Evolutionary conservation across 768 basidiomycete species (phyloP).

Genomic region (Macrocybe gigantea): DNA sequence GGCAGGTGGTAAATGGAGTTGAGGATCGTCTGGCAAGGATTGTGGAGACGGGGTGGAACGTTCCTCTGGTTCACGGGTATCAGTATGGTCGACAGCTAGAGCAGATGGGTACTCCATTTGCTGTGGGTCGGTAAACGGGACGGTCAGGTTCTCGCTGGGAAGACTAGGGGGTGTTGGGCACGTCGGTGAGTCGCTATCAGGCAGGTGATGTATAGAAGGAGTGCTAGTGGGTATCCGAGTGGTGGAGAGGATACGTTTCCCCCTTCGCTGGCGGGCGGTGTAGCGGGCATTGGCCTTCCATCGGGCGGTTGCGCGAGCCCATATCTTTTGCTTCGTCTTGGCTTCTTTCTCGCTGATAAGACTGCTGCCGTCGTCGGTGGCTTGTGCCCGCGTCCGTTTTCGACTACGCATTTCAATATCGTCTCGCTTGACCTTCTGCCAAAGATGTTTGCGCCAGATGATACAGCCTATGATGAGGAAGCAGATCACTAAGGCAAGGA

Average conservation of each 20-base stretch:
- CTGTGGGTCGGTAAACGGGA: no score
- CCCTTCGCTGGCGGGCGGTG: constrained; percentile 54
- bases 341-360: constrained; percentile 36
- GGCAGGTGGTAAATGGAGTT: constrained; percentile 30
- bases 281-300: constrained; percentile 64
- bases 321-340: constrained; percentile 49
- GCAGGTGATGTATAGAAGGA: constrained; percentile 19
- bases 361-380: constrained; percentile 20
- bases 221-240: constrained; percentile 16
- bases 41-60: constrained; percentile 1
- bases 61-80: no score
- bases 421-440: constrained; percentile 19
- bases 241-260: constrained; percentile 26
- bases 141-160: no score
- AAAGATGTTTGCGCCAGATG: constrained; percentile 48
- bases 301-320: constrained; percentile 59
- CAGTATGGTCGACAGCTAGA: no score
- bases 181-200: constrained; percentile 4
- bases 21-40: constrained; percentile 7
- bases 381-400: constrained; percentile 15
- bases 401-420: constrained; percentile 50
- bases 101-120: no score
- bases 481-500: constrained; percentile 56
- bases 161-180: neutral
- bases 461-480: constrained; percentile 56